Evolutionary conservation across 805 yeast genomes (phyloP).

Genomic region (Candida peoriensis): DNA sequence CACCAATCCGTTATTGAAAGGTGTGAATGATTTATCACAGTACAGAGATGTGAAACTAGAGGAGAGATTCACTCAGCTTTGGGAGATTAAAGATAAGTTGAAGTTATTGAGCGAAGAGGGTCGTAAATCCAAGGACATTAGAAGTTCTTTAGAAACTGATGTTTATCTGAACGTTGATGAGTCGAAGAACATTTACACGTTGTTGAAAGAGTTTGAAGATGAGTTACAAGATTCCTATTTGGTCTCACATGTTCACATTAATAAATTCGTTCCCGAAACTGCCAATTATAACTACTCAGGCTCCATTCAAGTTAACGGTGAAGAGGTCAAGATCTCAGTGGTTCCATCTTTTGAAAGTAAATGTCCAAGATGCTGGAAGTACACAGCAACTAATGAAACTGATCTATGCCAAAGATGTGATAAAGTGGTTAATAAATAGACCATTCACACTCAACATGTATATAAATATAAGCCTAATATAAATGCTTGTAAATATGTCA

Average conservation of each 20-base stretch:
- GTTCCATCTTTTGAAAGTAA: slow-evolving; percentile 46
- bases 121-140: slow-evolving; percentile 41
- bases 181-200: slow-evolving; percentile 7
- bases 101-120: slow-evolving; percentile 52
- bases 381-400: slow-evolving; percentile 44
- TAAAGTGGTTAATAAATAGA: slow-evolving; percentile 22
- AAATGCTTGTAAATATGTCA: too few species aligned
- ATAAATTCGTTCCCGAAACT: slow-evolving; percentile 13
- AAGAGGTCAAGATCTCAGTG: slow-evolving; percentile 31
- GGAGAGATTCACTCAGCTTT: slow-evolving; percentile 38
- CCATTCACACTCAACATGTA: neutral
- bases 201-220: slow-evolving; percentile 21
- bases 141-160: slow-evolving; percentile 56
- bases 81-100: slow-evolving; percentile 43
- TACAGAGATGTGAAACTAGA: slow-evolving; percentile 34
- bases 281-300: slow-evolving; percentile 25
- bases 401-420: slow-evolving; percentile 66
- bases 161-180: slow-evolving; percentile 32
- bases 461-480: neutral
- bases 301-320: slow-evolving; percentile 27
- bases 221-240: slow-evolving; percentile 55
- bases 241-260: slow-evolving; percentile 52
- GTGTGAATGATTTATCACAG: slow-evolving; percentile 11
- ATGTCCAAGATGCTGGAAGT: slow-evolving; percentile 96
- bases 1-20: slow-evolving; percentile 16